phyloP scores from a whole-genome alignment of 306 rosid species.

The Rubus idaeus region DNA sequence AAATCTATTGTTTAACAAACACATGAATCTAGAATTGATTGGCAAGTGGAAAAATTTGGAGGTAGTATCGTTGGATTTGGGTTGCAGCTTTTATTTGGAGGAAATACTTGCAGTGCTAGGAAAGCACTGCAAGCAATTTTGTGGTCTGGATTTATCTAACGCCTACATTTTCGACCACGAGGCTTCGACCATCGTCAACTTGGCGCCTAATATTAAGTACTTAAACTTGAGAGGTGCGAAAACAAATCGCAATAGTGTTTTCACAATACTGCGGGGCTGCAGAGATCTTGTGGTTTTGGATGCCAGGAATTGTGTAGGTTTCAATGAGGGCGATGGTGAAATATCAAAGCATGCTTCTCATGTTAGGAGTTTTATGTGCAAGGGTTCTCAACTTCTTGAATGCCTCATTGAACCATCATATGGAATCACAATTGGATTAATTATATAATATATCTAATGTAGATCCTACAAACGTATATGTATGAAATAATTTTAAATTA shows the following conservation, averaged over 20 bases:
- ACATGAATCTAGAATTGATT: not conserved
- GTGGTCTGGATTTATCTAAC: not conserved
- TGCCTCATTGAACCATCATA: not conserved
- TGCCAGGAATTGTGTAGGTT: not conserved
- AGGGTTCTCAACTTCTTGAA: not conserved
- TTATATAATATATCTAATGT: not conserved
- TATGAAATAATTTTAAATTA: no score
- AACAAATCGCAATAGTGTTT: not conserved
- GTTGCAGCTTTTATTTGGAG: slow-evolving; percentile 3
- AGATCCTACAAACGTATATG: no score
- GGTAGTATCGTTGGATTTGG: slow-evolving; percentile 6
- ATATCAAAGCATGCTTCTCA: slow-evolving; percentile 7
- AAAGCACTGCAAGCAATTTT: not conserved
- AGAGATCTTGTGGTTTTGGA: not conserved
- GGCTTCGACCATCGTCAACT: not conserved
- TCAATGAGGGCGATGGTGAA: not conserved
- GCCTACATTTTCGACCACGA: not conserved
- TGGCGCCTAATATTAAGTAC: slow-evolving; percentile 5
- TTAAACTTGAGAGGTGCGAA: not conserved
- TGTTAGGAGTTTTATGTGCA: slow-evolving; percentile 1
- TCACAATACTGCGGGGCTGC: not conserved
- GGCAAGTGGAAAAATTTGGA: not conserved
- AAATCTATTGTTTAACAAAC: not conserved
- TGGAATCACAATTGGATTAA: not conserved
- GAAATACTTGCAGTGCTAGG: not conserved